Evolutionary conservation across 78 protist genomes (phyloP), one percentile per base, ranked within the genome.

Genomic region (Tieghemostelium lacteum): DNA sequence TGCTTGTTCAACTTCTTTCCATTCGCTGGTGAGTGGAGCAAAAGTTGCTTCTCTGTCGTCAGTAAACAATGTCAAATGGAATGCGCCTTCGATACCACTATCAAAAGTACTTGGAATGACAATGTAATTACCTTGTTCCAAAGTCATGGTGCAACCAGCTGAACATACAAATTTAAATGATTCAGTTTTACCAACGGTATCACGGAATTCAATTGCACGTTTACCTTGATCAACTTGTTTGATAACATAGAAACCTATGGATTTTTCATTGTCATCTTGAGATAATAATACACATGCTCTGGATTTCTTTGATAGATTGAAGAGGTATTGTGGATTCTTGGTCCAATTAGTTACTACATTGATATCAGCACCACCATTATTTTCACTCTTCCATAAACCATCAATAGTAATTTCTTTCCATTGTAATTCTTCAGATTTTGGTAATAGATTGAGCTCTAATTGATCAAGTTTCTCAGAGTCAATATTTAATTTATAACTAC

Each of bases 351-450:
- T 58, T 29, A 83, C 37, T 5, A 69, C 36, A 39, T 83, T 83
- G 72, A 83, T 60, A 57, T 83, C 91, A 40, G 78, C 76, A 58
- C 91, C 91, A 69, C 91, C 91, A 58, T 83, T 83, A 71, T 52
- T 83, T 8, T 26, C 54, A 14, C 49, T 66, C 14, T 76, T 69
- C 91, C 91, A 83, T 14, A 83, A 61, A 58, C 91, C 91, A 28
- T 83, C 78, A 29, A 83, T 37, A 10, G 58, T 83, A 10, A 83
- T 69, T 61, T 83, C 91, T 29, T 67, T 66, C 91, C 91, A 83
- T 40, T 71, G 71, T 2, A 28, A 20, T 33, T 66, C 78, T 52
- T 37, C 65, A 45, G 29, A 63, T 78, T 83, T 83, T 52, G 91
- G 91, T 20, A 83, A 36, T 31, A 63, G 50, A 45, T 58, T 55